phyloP scores from a whole-genome alignment of 108 stramenopile species.

The Pseudonitzschia multiseries region DNA sequence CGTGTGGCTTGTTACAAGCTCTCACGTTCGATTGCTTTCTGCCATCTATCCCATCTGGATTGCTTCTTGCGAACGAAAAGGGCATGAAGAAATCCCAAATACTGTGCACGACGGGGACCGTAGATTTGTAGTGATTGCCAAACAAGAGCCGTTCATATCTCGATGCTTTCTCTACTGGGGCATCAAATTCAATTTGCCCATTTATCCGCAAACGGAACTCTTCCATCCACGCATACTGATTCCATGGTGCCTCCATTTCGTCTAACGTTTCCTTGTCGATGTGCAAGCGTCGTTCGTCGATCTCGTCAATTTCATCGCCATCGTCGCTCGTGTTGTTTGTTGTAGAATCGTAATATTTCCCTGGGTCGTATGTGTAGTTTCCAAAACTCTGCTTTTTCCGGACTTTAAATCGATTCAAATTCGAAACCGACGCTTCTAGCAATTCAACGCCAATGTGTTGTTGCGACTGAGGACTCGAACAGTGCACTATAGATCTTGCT shows the following conservation, averaged over 20 bases:
- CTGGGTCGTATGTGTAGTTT: constrained; percentile 57
- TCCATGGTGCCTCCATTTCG: constrained; percentile 78
- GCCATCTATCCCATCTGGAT: constrained; percentile 58
- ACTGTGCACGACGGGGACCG: constrained; percentile 41
- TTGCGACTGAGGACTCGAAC: constrained; percentile 26
- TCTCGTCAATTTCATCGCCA: constrained; percentile 42
- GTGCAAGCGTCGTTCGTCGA: constrained; percentile 9
- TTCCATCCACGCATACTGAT: constrained; percentile 90
- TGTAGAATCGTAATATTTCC: constrained; percentile 43
- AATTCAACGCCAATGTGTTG: constrained; percentile 65
- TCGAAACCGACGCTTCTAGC: constrained; percentile 65
- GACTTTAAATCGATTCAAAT: constrained; percentile 75
- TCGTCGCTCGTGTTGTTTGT: constrained; percentile 1
- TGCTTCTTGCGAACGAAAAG: constrained; percentile 44
- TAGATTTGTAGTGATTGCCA: constrained; percentile 51
- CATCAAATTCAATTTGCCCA: constrained; percentile 61
- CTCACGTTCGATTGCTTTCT: constrained; percentile 46
- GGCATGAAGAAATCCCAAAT: constrained; percentile 46
- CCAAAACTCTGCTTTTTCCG: constrained; percentile 66
- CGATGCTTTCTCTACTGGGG: constrained; percentile 52
- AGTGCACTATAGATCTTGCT: constrained; percentile 45
- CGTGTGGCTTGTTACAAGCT: constrained; percentile 85
- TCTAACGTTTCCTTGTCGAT: constrained; percentile 30
- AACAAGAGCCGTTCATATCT: constrained; percentile 49
- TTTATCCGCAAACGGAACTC: constrained; percentile 72